phyloP scores from a whole-genome alignment of 2,329 filamentous ascomycete genomes.

The Ploettnerulaceae sp. region DNA sequence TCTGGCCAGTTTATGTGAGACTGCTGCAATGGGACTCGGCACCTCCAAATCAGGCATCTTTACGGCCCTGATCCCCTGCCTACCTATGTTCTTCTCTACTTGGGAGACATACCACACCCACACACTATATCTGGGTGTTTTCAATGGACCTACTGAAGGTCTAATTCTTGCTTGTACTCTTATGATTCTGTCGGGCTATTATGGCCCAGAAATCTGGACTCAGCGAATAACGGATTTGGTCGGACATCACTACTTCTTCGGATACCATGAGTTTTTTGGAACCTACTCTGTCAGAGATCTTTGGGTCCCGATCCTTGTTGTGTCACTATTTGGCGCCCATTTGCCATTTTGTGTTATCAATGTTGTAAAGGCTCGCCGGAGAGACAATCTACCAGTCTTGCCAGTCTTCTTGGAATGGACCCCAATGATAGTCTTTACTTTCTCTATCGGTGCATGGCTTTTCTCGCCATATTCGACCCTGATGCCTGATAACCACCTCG shows the following conservation, averaged over 20 bases:
- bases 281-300: conserved; percentile 76
- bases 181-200: conserved; percentile 84
- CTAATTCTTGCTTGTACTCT: conserved; percentile 80
- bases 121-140: conserved; percentile 89
- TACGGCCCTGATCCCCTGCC: conserved; percentile 82
- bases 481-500: conserved; percentile 77
- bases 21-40: conserved; percentile 87
- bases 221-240: conserved; percentile 66
- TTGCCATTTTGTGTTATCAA: conserved; percentile 87
- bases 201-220: conserved; percentile 83
- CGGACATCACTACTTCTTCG: conserved; percentile 50
- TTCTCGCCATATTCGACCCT: conserved; percentile 84
- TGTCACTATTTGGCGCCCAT: conserved; percentile 65
- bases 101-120: conserved; percentile 99
- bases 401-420: conserved; percentile 93
- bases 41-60: conserved; percentile 81
- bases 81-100: conserved; percentile 99
- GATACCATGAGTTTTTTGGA: conserved; percentile 56
- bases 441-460: conserved; percentile 75
- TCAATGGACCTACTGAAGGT: conserved; percentile 97
- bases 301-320: conserved; percentile 71
- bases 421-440: conserved; percentile 77
- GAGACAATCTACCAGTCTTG: conserved; percentile 66
- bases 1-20: conserved; percentile 82
- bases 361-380: conserved; percentile 70